Conservation (phyloP, 495 filamentous ascomycete species). For the Hypoxylon fragiforme region DNA sequence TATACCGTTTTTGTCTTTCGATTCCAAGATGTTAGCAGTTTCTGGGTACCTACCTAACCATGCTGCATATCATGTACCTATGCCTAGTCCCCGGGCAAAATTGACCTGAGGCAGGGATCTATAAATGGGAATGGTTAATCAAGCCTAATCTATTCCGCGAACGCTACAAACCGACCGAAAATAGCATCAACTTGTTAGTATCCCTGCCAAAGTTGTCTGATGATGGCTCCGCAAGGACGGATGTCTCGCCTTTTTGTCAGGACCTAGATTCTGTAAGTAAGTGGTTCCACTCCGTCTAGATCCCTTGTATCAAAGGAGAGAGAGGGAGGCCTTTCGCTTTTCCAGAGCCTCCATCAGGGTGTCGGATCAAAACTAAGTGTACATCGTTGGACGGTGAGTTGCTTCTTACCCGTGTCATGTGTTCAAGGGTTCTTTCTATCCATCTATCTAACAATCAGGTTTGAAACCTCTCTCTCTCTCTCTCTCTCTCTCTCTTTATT, state of each 20-base stretch:
- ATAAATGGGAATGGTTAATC: constrained; percentile 32
- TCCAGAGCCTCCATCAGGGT: constrained; percentile 26
- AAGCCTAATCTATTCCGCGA: constrained; percentile 51
- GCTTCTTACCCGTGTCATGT: constrained; percentile 25
- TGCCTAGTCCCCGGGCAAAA: no score
- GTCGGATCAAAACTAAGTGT: constrained; percentile 9
- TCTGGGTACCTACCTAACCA: no score
- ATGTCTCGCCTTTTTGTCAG: constrained; percentile 17
- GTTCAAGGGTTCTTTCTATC: no score
- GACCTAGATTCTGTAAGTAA: constrained; percentile 34
- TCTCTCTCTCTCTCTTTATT: no score
- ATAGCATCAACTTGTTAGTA: constrained; percentile 38
- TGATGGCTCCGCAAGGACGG: constrained; percentile 4
- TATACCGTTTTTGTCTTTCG: not conserved
- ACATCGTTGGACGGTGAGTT: constrained; percentile 13
- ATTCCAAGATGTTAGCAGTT: no score
- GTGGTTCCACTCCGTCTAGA: constrained; percentile 15
- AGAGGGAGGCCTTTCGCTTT: no score
- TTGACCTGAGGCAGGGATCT: no score
- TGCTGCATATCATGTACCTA: no score
- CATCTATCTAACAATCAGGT: no score
- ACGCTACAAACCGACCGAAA: constrained; percentile 37
- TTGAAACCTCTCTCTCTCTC: no score
- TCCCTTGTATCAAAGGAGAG: no score
- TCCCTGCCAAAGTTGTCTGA: not conserved